These are phyloP conservation scores for Neobulgaria alba DNA, from an alignment of 2,329 filamentous ascomycete species.

Conservation along the genomic window DNA sequence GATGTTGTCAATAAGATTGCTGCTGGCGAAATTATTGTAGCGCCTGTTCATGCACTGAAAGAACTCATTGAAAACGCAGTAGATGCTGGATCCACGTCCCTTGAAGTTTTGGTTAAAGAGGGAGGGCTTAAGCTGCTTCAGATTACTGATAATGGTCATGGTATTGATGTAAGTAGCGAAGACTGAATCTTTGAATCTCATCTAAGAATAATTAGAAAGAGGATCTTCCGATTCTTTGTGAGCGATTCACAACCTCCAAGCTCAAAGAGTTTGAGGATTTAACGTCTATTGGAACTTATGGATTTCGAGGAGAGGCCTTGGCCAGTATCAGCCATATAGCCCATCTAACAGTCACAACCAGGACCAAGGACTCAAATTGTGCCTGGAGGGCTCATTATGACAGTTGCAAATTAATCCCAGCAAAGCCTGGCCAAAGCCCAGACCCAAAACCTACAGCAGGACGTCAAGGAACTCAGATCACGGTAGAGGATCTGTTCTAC, in stretches of 20 bases:
- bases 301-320: slow-evolving; percentile 92
- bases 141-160: slow-evolving; percentile 94
- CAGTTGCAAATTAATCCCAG: slow-evolving; percentile 68
- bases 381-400: slow-evolving; percentile 88
- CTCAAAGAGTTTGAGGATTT: slow-evolving; percentile 90
- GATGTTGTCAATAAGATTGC: slow-evolving; percentile 98
- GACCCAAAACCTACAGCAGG: slow-evolving; percentile 86
- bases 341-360: slow-evolving; percentile 89
- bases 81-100: slow-evolving; percentile 85
- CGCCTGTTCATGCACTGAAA: slow-evolving; percentile 90
- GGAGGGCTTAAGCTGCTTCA: slow-evolving; percentile 91
- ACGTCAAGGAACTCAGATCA: slow-evolving; percentile 85
- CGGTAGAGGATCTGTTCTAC: slow-evolving; percentile 95
- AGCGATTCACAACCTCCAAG: slow-evolving; percentile 95
- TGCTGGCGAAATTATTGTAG: slow-evolving; percentile 95
- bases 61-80: slow-evolving; percentile 96
- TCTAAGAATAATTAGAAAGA: slow-evolving; percentile 54
- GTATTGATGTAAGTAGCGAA: slow-evolving; percentile 65
- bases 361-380: slow-evolving; percentile 76
- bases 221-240: slow-evolving; percentile 83
- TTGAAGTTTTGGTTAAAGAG: slow-evolving; percentile 90
- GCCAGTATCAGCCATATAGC: slow-evolving; percentile 98
- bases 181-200: background rate
- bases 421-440: slow-evolving; percentile 78
- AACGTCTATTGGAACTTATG: slow-evolving; percentile 83